phyloP scores from a whole-genome alignment of 768 basidiomycete species.

The Xerocomellus intermedius region DNA sequence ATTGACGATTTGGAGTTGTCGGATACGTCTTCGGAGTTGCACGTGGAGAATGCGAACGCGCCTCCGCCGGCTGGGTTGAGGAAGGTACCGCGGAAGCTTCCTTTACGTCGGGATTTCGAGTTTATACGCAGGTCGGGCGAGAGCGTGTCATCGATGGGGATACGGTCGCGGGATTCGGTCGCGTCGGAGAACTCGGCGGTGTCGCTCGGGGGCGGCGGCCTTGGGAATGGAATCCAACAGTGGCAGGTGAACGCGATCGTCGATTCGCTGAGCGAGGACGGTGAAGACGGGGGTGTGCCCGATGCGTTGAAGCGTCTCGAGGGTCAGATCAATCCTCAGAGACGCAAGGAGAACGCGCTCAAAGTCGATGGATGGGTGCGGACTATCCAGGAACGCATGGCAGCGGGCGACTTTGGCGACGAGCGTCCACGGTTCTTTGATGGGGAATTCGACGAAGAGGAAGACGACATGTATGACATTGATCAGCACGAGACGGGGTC shows the following conservation, averaged over 20 bases:
- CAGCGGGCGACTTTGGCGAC: constrained; percentile 59
- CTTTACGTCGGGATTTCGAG: constrained; percentile 77
- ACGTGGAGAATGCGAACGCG: constrained; percentile 32
- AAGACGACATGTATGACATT: constrained; percentile 32
- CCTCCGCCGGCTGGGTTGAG: constrained; percentile 53
- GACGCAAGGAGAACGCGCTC: constrained; percentile 64
- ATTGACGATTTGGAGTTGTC: constrained; percentile 82
- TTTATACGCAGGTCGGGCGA: constrained; percentile 69
- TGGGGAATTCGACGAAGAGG: constrained; percentile 39
- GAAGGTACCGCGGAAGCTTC: constrained; percentile 56
- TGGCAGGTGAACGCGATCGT: constrained; percentile 84
- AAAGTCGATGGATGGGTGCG: constrained; percentile 86
- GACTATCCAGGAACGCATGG: constrained; percentile 64
- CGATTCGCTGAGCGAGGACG: constrained; percentile 71
- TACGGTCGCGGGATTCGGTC: constrained; percentile 60
- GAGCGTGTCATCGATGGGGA: constrained; percentile 79
- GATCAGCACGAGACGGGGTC: constrained; percentile 35
- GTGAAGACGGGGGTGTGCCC: constrained; percentile 76
- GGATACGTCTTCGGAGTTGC: constrained; percentile 63
- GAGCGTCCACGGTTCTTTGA: constrained; percentile 58
- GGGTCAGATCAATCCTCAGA: constrained; percentile 77
- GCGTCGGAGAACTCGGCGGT: constrained; percentile 41
- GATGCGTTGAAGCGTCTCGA: constrained; percentile 79
- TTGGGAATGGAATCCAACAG: constrained; percentile 52
- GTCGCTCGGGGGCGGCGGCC: constrained; percentile 40